Evolutionary conservation across 148 eudicot species (phyloP).

Genomic region (Chenopodium suecicum): DNA sequence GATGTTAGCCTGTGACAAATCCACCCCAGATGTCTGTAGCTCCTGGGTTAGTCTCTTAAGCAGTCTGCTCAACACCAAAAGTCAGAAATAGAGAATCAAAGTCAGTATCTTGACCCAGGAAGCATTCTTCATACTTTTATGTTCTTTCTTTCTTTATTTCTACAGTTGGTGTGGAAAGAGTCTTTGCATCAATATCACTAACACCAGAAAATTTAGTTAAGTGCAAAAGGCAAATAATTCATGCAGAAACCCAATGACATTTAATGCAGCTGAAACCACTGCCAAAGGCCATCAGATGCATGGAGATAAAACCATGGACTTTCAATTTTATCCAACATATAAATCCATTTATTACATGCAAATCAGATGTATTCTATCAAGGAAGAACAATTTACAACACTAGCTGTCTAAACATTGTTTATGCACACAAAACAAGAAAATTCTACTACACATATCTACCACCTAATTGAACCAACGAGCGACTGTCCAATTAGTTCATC

Average conservation of each 20-base stretch:
- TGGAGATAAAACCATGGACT: not conserved
- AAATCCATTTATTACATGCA: not conserved
- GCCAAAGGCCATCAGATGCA: not conserved
- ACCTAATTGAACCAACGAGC: not conserved
- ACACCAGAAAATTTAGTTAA: not conserved
- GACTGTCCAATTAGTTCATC: too few species aligned
- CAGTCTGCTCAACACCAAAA: conserved; percentile 49
- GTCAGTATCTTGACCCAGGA: not conserved
- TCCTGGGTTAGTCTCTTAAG: conserved; percentile 62
- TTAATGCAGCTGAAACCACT: not conserved
- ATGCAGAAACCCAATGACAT: not conserved
- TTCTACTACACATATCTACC: not conserved
- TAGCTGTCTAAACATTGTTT: not conserved
- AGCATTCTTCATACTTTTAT: not conserved
- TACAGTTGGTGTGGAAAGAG: not conserved
- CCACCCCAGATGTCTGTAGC: conserved; percentile 85
- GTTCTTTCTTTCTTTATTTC: not conserved
- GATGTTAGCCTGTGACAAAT: conserved; percentile 77
- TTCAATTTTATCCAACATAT: not conserved
- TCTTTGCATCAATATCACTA: not conserved
- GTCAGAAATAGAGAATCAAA: not conserved
- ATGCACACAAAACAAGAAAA: not conserved
- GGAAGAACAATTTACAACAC: not conserved
- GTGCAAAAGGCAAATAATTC: not conserved
- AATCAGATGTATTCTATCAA: not conserved